phyloP scores from a whole-genome alignment of 2,329 filamentous ascomycete genomes.

The Ophiostoma ulmi region DNA sequence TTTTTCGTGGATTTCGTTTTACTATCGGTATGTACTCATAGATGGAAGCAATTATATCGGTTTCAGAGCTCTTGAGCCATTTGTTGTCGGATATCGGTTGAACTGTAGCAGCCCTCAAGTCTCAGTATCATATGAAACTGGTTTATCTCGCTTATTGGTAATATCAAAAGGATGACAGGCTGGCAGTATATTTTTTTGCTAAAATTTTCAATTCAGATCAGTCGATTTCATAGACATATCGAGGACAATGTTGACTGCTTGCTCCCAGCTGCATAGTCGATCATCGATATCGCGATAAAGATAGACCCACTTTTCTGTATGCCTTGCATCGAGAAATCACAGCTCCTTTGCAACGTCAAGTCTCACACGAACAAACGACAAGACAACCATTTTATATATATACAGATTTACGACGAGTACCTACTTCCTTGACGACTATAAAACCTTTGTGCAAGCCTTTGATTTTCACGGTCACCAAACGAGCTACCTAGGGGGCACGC shows the following conservation, averaged over 20 bases:
- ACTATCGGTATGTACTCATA: neutral
- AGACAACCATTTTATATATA: neutral
- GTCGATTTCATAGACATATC: neutral
- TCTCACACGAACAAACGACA: constrained; percentile 4
- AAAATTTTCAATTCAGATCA: neutral
- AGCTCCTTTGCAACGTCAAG: constrained; percentile 2
- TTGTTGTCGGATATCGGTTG: neutral
- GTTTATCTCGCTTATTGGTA: neutral
- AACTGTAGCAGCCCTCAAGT: neutral
- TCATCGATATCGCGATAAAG: neutral
- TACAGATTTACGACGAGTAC: neutral
- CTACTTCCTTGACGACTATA: neutral
- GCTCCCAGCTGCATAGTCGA: neutral
- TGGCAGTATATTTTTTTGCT: neutral
- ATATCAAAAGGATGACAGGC: no score
- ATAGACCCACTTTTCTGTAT: neutral
- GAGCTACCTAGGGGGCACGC: neutral
- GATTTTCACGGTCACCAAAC: neutral
- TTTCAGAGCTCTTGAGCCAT: neutral
- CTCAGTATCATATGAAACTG: neutral
- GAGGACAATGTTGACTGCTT: neutral
- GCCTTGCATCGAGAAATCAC: constrained; percentile 4
- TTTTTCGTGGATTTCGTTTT: neutral
- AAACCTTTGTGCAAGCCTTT: neutral
- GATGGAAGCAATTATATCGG: neutral